Evolutionary conservation across 176 grass and related monocot species (phyloP), one percentile per base, ranked within the genome.

Genomic region (Olyra latifolia): DNA sequence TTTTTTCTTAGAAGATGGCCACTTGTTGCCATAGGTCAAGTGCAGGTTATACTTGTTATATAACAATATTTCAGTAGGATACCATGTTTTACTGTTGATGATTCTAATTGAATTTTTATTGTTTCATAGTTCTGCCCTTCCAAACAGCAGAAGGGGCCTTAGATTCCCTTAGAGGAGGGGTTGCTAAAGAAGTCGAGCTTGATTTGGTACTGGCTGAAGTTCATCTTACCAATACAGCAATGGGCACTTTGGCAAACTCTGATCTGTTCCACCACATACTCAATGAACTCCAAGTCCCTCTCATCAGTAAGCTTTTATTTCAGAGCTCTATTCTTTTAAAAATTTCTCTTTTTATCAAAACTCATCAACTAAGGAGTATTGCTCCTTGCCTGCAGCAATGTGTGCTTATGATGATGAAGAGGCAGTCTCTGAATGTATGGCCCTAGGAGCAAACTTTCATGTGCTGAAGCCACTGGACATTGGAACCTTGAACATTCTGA

Each of bases 121-220:
- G 25, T 59, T 75, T 15, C 42, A n/a, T 47, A 86, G 77, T 80
- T 27, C 16, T 80, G 10, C 41, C 60, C 15, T 86, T 86, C 41
- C 61, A 50, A 50, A 50, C 50, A 40, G 25, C 43, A 28, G 76
- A 5, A 28, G 42, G 11, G 28, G 77, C 84, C 69, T 43, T 86
- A 46, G 61, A 80, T 86, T 74, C 72, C 7, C 29, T 81, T 58
- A 47, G 74, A 80, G 49, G n/a, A 4, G 42, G 69, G 61, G 19
- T n/a, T 80, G 60, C 60, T 80, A 66, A 80, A 20, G 49, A 58
- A 48, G 27, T 39, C 7, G 40, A 68, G 28, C 49, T 81, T 80
- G 70, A 86, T 86, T 86, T 86, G 50, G 49, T 86, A 40, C 11
- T 86, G 32, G 84, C 52, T 3, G 84, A 86, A 59, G 70, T 81